Base-by-base conservation (phyloP, 1,139 yeast species). In the Pichiaceae sp. region DNA sequence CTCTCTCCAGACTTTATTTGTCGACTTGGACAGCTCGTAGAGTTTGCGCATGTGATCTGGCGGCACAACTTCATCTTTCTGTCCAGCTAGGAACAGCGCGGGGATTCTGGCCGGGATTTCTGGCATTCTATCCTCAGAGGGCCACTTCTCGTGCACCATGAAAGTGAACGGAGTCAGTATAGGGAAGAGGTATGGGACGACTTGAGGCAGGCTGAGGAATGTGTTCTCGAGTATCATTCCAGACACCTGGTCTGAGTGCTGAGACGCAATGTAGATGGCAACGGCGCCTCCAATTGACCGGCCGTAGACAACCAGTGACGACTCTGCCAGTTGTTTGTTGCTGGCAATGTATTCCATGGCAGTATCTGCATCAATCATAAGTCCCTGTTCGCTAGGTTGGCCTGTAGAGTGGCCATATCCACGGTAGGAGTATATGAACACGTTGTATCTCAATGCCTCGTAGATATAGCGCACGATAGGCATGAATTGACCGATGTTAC, bases 251-350 rank as follows among this genome's bases (percentile, higher is more conserved):
- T 60, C 49, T 2, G 74, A 61, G 57, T 68, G 66, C 35, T 65
- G 62, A 2, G 87, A 69, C 0, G 94, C 89, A 37, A 86, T 72
- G 57, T 87, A 83, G 17, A 87, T 72, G 6, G 95, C 87, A 19
- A 86, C 95, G 0, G 98, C 98, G 1, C 98, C 97, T 19, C 98
- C 98, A 18, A 91, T 65, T 4, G 95, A 84, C 39, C 96, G 69
- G 2, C 98, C 98, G 54, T 87, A 89, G 15, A 87, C 66, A 1
- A 86, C 62, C 4, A 89, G 48, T 6, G 78, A 64, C 1, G 82
- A 69, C 37, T 66, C 59, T 36, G 65, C 63, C 40, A 77, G 69
- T 37, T 67, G 69, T 29, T 68, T 70, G 48, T 80, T 79, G 1
- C 62, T 49, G 1, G 64, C 50, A 31, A 91, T 57, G 50, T 69